These are phyloP conservation scores for Pythium diclinum DNA, from an alignment of 352 stramenopile species.

Conservation along the genomic window DNA sequence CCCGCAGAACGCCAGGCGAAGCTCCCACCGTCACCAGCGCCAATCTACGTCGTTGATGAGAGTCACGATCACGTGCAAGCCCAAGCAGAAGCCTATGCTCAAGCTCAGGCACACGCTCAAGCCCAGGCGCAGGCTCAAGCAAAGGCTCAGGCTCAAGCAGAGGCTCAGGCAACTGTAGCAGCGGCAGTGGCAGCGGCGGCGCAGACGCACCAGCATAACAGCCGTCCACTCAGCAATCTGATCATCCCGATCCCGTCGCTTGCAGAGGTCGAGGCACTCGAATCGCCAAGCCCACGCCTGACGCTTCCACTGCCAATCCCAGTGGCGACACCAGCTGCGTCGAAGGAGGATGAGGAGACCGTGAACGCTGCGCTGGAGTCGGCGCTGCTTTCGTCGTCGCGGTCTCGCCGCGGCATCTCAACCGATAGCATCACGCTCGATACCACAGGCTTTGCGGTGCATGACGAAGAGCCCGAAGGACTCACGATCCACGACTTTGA, in stretches of 20 bases:
- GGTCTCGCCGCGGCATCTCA: slow-evolving; percentile 18
- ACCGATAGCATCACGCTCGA: slow-evolving; percentile 27
- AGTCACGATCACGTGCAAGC: not conserved
- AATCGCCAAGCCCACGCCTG: slow-evolving; percentile 17
- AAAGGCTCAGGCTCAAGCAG: not conserved
- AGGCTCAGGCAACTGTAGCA: slow-evolving; percentile 15
- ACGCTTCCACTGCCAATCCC: not conserved
- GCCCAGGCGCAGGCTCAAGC: not conserved
- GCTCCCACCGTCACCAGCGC: slow-evolving; percentile 8
- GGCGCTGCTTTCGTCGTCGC: slow-evolving; percentile 16
- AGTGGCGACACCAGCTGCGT: not conserved
- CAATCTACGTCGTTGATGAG: not conserved
- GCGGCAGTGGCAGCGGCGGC: slow-evolving; percentile 27
- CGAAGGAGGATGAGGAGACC: slow-evolving; percentile 18
- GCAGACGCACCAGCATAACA: slow-evolving; percentile 38
- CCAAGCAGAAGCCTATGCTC: not conserved
- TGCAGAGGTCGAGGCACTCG: slow-evolving; percentile 15
- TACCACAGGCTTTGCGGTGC: slow-evolving; percentile 12
- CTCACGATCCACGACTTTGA: slow-evolving; percentile 90
- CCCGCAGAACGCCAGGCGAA: not conserved
- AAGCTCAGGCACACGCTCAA: not conserved
- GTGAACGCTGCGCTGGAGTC: slow-evolving; percentile 22
- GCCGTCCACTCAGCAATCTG: slow-evolving; percentile 57
- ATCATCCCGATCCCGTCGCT: slow-evolving; percentile 69
- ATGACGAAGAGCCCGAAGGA: slow-evolving; percentile 38